Evolutionary conservation across 768 basidiomycete genomes (phyloP), one percentile per base, ranked within the genome.

Genomic region (Multifurca ochricompacta): DNA sequence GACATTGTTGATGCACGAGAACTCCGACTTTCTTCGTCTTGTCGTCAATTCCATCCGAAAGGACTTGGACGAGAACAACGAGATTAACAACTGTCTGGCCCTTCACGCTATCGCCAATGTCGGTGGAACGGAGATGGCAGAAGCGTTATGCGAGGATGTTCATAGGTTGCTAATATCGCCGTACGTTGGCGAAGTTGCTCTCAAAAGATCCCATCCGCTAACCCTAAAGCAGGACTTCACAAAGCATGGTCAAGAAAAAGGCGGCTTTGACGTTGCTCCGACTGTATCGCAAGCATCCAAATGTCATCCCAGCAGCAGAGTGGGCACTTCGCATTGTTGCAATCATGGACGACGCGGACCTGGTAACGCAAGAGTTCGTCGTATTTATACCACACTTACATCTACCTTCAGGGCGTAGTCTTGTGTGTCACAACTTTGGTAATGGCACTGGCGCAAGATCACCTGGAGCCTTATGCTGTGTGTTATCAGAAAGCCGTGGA

Each of bases 11-110:
- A 95, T 99, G 92, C 94, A 98, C 71, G 96, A 99, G 72, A 94
- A 98, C 67, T 96, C 92, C 19, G 95, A 98, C 65, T 87, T 99
- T 61, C 82, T 97, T 44, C 83, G 96, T 21, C 76, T 99, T 18
- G 94, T 98, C 16, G 93, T 98, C 68, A 99, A 99, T 67, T 97
- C 94, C 30, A 96, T 99, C 65, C 82, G 93, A 39, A 99, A 99
- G 67, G 96, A 98, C 70, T 70, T 99, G 55, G 93, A 97, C 59
- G 88, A 90, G 59, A 90, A 89, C 63, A 89, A 88, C 64, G 96
- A 98, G 67, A 78, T 96, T 59, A 88, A 88, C 70, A 98, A 97
- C 64, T 98, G 96, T 64, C 77, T 99, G 52, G 96, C 96, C 2
- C 71, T 99, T 51, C 96, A 99, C 64, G 96, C 96, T 14, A 97